Conservation (phyloP, 306 rosid genomes). For the Urtica urens region DNA sequence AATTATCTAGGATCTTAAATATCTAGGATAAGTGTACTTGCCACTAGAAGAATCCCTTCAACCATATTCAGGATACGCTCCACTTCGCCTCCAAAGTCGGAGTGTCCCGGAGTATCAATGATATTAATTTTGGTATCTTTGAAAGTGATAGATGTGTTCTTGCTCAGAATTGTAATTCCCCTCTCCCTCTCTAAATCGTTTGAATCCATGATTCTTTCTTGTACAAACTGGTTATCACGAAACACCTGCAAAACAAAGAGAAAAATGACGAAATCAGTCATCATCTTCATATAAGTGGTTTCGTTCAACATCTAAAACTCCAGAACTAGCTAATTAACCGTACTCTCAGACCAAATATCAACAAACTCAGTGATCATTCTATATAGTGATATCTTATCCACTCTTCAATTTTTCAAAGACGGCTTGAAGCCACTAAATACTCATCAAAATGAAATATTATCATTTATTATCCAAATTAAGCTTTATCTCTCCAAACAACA, state of each 20-base stretch:
- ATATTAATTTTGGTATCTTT: slow-evolving; percentile 84
- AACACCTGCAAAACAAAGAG: slow-evolving; percentile 51
- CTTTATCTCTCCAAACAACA: too few relatives aligned
- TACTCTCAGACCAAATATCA: too few relatives aligned
- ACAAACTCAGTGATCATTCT: too few relatives aligned
- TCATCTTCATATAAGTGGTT: too few relatives aligned
- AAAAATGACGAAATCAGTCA: too few relatives aligned
- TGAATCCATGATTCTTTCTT: slow-evolving; percentile 97
- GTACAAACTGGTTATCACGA: slow-evolving; percentile 88
- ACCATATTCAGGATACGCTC: slow-evolving; percentile 98
- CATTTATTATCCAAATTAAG: too few relatives aligned
- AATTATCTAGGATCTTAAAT: background rate
- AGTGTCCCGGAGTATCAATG: slow-evolving; percentile 97
- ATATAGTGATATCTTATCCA: too few relatives aligned
- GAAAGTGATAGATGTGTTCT: slow-evolving; percentile 82
- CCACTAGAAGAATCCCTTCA: slow-evolving; percentile 99
- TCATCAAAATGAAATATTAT: too few relatives aligned
- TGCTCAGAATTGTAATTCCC: slow-evolving; percentile 89
- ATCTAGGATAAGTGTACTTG: slow-evolving; percentile 9
- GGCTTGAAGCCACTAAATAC: too few relatives aligned
- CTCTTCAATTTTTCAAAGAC: too few relatives aligned
- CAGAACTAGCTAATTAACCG: too few relatives aligned
- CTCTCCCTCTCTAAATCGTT: slow-evolving; percentile 98
- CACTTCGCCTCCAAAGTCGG: slow-evolving; percentile 98
- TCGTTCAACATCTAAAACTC: too few relatives aligned